Percentiles rank a stretch among this genome's conserved stretches.
These are phyloP conservation scores for Saccharum hybrid DNA, from an alignment of 202 grass and related monocot genomes.

Conservation along the genomic window DNA sequence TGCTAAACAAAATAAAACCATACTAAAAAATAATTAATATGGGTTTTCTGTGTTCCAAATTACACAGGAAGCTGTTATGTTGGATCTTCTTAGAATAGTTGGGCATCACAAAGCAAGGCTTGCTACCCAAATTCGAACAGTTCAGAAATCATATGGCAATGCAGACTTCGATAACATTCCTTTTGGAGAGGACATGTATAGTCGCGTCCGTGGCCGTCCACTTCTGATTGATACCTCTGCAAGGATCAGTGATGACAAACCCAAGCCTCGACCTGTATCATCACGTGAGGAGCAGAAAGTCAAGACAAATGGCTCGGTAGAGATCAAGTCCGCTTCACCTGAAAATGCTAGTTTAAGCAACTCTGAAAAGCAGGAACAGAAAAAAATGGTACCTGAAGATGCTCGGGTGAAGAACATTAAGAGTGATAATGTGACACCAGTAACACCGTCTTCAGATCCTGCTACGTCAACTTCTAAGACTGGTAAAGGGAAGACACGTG, in stretches of 20 bases:
- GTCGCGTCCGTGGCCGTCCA: slow-evolving; percentile 56
- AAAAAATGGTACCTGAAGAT: slow-evolving; percentile 60
- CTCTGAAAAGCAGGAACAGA: slow-evolving; percentile 73
- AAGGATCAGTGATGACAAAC: slow-evolving; percentile 79
- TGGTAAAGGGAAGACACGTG: slow-evolving; percentile 50
- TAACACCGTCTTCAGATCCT: slow-evolving; percentile 44
- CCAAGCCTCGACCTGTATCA: slow-evolving; percentile 51
- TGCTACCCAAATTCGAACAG: slow-evolving; percentile 96
- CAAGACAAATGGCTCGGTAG: slow-evolving; percentile 52
- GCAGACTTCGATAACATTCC: slow-evolving; percentile 91
- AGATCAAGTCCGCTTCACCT: slow-evolving; percentile 44
- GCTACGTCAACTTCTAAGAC: slow-evolving; percentile 36
- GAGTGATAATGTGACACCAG: slow-evolving; percentile 40
- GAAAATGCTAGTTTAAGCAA: slow-evolving; percentile 50
- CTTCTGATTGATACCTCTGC: slow-evolving; percentile 82
- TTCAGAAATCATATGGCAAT: slow-evolving; percentile 96
- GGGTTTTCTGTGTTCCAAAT: slow-evolving; percentile 34
- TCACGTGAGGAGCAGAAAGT: slow-evolving; percentile 59
- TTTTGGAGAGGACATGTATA: slow-evolving; percentile 83
- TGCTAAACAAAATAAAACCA: neutral
- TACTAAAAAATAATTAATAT: slow-evolving; percentile 21
- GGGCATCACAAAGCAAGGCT: slow-evolving; percentile 97
- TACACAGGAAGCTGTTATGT: slow-evolving; percentile 86
- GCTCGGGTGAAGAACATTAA: slow-evolving; percentile 48
- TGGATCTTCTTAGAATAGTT: slow-evolving; percentile 97